phyloP scores from a whole-genome alignment of 2,329 filamentous ascomycete species.

The Blastomyces percursus region DNA sequence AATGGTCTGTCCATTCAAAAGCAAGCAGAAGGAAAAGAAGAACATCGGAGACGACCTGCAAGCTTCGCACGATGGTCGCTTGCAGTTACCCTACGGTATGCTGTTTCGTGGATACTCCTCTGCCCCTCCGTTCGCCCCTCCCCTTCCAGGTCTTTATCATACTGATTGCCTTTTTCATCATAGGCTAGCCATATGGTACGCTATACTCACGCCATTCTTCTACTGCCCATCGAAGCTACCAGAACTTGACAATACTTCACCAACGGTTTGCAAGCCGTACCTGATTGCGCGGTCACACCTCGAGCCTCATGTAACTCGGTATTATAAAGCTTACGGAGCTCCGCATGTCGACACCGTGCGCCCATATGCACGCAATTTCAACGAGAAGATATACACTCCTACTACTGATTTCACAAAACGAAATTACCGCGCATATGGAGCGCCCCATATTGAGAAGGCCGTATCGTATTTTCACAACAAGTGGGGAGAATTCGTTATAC shows the following conservation, averaged over 20 bases:
- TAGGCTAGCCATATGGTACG: slow-evolving; percentile 77
- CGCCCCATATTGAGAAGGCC: slow-evolving; percentile 58
- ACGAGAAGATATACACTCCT: slow-evolving; percentile 56
- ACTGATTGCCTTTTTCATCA: neutral
- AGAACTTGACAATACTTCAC: slow-evolving; percentile 57
- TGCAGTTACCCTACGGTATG: slow-evolving; percentile 28
- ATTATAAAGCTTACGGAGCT: slow-evolving; percentile 73
- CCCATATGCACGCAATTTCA: slow-evolving; percentile 56
- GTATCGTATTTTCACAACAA: slow-evolving; percentile 56
- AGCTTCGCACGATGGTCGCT: slow-evolving; percentile 26
- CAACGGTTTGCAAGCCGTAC: slow-evolving; percentile 74
- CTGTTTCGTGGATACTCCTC: neutral
- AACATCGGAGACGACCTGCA: slow-evolving; percentile 12
- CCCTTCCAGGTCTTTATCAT: neutral
- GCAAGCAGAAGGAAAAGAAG: slow-evolving; percentile 3
- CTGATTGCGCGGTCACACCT: slow-evolving; percentile 54
- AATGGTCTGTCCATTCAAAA: slow-evolving; percentile 9
- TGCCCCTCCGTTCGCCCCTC: too few species aligned
- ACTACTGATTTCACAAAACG: slow-evolving; percentile 51
- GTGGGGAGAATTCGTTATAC: slow-evolving; percentile 70
- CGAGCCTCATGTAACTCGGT: slow-evolving; percentile 67
- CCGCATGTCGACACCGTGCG: slow-evolving; percentile 67
- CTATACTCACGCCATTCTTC: slow-evolving; percentile 68
- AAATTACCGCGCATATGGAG: slow-evolving; percentile 58
- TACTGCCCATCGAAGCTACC: slow-evolving; percentile 64